These are phyloP conservation scores for Epichloe gansuensis DNA, from an alignment of 2,329 filamentous ascomycete species.

Conservation along the genomic window DNA sequence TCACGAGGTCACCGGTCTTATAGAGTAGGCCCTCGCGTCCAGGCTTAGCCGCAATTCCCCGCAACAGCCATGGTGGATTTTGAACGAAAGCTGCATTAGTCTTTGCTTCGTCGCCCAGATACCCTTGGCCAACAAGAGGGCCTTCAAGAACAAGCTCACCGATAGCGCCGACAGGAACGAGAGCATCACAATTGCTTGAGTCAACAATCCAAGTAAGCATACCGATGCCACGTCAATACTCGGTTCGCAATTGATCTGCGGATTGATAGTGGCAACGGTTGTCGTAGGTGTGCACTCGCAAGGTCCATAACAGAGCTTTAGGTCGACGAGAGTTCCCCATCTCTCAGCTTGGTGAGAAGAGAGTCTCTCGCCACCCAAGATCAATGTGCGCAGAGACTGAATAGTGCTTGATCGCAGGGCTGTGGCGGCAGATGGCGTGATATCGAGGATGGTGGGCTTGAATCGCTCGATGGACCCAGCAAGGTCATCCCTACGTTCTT, in stretches of 20 bases:
- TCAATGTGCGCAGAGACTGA: slow-evolving; percentile 1
- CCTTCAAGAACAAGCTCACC: slow-evolving; percentile 28
- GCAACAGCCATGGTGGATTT: slow-evolving; percentile 25
- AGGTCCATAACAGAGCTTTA: slow-evolving; percentile 10
- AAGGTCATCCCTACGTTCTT: slow-evolving; percentile 6
- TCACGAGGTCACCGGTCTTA: slow-evolving; percentile 23
- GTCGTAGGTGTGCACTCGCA: slow-evolving; percentile 9
- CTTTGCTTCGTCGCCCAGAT: slow-evolving; percentile 32
- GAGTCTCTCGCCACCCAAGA: slow-evolving; percentile 1
- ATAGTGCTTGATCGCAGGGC: neutral
- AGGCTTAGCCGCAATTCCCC: slow-evolving; percentile 3
- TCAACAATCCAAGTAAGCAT: slow-evolving; percentile 18
- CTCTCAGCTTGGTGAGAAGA: neutral
- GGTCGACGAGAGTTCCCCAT: neutral
- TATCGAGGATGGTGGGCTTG: slow-evolving; percentile 2
- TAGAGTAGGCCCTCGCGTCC: slow-evolving; percentile 21
- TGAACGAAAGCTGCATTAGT: slow-evolving; percentile 33
- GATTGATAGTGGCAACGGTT: neutral
- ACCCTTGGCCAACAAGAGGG: slow-evolving; percentile 35
- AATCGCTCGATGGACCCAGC: slow-evolving; percentile 4
- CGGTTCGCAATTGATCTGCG: neutral
- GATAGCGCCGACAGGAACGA: slow-evolving; percentile 15
- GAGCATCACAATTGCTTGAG: slow-evolving; percentile 11
- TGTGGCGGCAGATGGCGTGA: slow-evolving; percentile 3
- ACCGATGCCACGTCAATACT: slow-evolving; percentile 1